phyloP scores from a whole-genome alignment of 2,329 filamentous ascomycete species.

The Arthrobotrys conoides region DNA sequence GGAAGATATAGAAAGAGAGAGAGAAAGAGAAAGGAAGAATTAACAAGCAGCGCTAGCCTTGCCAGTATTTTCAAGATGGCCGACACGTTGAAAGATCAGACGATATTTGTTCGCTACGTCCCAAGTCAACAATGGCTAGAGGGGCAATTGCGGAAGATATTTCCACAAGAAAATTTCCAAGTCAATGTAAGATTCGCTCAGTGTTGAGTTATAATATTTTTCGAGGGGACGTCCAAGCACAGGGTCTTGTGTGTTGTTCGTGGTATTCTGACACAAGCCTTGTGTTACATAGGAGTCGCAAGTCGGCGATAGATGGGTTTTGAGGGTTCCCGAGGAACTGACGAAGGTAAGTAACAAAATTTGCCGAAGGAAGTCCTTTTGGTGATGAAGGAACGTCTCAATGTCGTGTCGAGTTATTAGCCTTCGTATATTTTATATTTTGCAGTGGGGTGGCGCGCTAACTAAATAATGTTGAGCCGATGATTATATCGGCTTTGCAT shows the following conservation, averaged over 20 bases:
- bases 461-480: no score
- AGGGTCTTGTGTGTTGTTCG: background rate
- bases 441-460: no score
- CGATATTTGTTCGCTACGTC: background rate
- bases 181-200: no score
- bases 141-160: background rate
- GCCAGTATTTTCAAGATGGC: background rate
- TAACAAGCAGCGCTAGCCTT: no score
- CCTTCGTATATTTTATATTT: no score
- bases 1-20: no score
- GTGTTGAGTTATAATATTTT: no score
- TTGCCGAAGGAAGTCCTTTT: background rate
- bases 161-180: no score
- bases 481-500: no score
- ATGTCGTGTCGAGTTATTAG: no score
- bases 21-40: no score
- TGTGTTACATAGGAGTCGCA: background rate
- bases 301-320: background rate
- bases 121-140: constrained; percentile 4
- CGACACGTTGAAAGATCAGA: background rate
- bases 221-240: background rate
- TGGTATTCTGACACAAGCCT: background rate
- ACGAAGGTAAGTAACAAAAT: background rate
- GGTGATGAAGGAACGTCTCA: background rate
- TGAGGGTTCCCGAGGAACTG: background rate